A percentile compares a stretch with the other conserved stretches of the same genome.
These are phyloP conservation scores for Apiospora arundinis DNA, from an alignment of 2,329 filamentous ascomycete genomes.

Conservation along the genomic window DNA sequence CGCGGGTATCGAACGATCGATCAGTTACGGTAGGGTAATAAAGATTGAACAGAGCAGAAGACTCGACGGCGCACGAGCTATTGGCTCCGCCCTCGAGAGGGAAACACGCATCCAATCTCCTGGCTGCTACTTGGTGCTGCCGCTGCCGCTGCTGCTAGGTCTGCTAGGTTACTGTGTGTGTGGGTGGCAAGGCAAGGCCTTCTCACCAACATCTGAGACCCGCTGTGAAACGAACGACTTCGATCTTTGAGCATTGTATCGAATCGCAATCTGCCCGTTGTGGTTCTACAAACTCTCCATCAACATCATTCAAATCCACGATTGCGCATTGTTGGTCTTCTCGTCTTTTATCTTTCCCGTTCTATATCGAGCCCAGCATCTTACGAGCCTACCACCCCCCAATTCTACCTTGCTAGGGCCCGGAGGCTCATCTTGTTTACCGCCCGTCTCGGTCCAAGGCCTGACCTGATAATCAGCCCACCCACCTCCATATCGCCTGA, in stretches of 20 bases:
- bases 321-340: slow-evolving; percentile 16
- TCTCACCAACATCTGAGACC: slow-evolving; percentile 19
- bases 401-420: slow-evolving; percentile 7
- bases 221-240: slow-evolving; percentile 17
- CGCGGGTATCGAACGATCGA: slow-evolving; percentile 15
- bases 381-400: slow-evolving; percentile 10
- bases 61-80: neutral
- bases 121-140: neutral
- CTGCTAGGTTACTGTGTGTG: slow-evolving; percentile 12
- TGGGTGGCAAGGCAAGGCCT: slow-evolving; percentile 15
- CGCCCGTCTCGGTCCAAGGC: slow-evolving; percentile 4
- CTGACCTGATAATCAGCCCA: slow-evolving; percentile 27
- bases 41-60: neutral
- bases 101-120: slow-evolving; percentile 17
- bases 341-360: slow-evolving; percentile 16
- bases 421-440: slow-evolving; percentile 13
- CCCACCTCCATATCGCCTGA: slow-evolving; percentile 26
- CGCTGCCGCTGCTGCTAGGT: neutral
- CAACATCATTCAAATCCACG: slow-evolving; percentile 14
- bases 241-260: slow-evolving; percentile 18
- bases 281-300: slow-evolving; percentile 18
- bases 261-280: slow-evolving; percentile 14
- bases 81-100: neutral
- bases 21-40: slow-evolving; percentile 5
- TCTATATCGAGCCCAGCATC: slow-evolving; percentile 3